Evolutionary conservation across 768 basidiomycete species (phyloP).

Genomic region (Sarcomyxa edulis): DNA sequence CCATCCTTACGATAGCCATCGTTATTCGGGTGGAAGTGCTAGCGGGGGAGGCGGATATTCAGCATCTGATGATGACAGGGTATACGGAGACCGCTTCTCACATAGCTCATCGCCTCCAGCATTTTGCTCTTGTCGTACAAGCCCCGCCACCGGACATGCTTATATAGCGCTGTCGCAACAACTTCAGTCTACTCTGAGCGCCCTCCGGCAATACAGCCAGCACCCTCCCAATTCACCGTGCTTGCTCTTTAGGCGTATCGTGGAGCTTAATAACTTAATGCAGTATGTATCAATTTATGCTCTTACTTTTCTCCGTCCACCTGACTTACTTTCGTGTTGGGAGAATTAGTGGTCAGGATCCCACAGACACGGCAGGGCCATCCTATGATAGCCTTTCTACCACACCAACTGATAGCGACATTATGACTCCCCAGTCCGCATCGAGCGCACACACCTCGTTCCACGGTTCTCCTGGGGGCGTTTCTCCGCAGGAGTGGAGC

Average conservation of each 20-base stretch:
- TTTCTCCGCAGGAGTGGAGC: constrained; percentile 60
- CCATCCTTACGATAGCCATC: constrained; percentile 19
- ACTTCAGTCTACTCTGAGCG: constrained; percentile 48
- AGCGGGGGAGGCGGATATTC: constrained; percentile 31
- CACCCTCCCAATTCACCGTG: constrained; percentile 52
- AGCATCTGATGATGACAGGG: constrained; percentile 21
- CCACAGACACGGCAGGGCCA: constrained; percentile 38
- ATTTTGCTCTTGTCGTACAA: constrained; percentile 60
- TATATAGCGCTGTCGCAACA: constrained; percentile 61
- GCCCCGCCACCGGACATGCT: constrained; percentile 51
- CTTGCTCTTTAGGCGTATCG: constrained; percentile 50
- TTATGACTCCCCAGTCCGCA: constrained; percentile 47
- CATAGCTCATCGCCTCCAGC: constrained; percentile 28
- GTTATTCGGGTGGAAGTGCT: constrained; percentile 25
- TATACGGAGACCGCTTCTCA: constrained; percentile 26
- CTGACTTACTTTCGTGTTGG: constrained; percentile 4
- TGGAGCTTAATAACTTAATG: constrained; percentile 57
- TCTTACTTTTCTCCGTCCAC: background rate
- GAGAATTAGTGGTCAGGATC: constrained; percentile 42
- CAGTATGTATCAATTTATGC: constrained; percentile 44
- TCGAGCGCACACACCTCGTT: constrained; percentile 44
- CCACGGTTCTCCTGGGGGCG: constrained; percentile 37
- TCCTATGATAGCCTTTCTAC: constrained; percentile 45
- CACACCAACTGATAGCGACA: constrained; percentile 62
- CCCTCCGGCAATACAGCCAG: constrained; percentile 57